phyloP scores from a whole-genome alignment of 768 basidiomycete genomes.

The Suillus cothurnatus region DNA sequence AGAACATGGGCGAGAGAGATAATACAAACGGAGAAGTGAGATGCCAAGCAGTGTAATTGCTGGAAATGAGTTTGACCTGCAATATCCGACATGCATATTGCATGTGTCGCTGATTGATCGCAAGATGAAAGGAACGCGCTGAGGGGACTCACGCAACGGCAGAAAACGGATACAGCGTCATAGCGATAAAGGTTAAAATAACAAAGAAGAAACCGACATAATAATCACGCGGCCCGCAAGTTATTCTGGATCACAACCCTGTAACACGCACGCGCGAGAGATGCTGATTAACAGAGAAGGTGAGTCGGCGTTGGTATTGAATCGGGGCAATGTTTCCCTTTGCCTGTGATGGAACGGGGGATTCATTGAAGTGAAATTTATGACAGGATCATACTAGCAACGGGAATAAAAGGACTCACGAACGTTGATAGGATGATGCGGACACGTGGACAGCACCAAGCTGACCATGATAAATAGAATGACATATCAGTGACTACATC shows the following conservation, averaged over 20 bases:
- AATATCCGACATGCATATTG: background rate
- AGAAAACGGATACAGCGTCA: background rate
- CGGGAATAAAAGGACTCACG: background rate
- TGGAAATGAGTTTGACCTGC: background rate
- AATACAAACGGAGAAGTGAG: background rate
- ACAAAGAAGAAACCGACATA: background rate
- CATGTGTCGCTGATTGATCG: background rate
- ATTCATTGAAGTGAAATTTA: background rate
- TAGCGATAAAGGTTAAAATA: background rate
- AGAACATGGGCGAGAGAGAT: background rate
- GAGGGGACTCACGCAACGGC: background rate
- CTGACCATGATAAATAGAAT: background rate
- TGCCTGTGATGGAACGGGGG: background rate
- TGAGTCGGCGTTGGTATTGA: background rate
- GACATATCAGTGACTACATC: background rate
- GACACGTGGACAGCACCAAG: background rate
- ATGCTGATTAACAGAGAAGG: background rate
- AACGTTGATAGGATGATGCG: background rate
- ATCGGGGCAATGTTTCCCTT: background rate
- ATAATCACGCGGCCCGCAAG: background rate
- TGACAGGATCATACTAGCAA: background rate
- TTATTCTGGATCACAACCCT: background rate
- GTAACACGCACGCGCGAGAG: background rate
- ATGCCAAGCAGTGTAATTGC: background rate
- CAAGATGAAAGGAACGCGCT: background rate